Percentiles rank a stretch among this genome's conserved stretches.
These are phyloP conservation scores for Kazachstania kunashirensis DNA, from an alignment of 805 yeast genomes.

Conservation along the genomic window DNA sequence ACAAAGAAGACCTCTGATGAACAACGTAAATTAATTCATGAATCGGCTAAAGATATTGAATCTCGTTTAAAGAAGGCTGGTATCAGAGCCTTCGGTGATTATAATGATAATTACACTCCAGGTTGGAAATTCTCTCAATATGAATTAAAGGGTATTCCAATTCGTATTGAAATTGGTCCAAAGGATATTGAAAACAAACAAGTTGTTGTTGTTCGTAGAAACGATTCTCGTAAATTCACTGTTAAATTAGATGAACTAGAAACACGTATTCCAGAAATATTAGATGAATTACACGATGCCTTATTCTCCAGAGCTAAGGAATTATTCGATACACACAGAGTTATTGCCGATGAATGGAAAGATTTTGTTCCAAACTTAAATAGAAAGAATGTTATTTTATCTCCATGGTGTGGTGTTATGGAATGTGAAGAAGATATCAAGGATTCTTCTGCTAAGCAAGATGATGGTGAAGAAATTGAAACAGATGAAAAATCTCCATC, in stretches of 20 bases:
- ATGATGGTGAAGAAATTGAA: constrained; percentile 76
- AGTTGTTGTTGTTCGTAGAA: constrained; percentile 88
- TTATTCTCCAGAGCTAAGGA: constrained; percentile 72
- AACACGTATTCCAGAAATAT: constrained; percentile 56
- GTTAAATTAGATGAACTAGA: constrained; percentile 60
- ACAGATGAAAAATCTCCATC: constrained; percentile 94
- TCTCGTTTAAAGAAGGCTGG: constrained; percentile 46
- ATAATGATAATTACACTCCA: constrained; percentile 89
- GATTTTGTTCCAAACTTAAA: constrained; percentile 91
- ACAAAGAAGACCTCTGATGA: constrained; percentile 78
- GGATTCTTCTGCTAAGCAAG: constrained; percentile 70
- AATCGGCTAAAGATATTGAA: constrained; percentile 65
- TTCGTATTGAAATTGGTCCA: constrained; percentile 94
- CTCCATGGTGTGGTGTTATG: constrained; percentile 96
- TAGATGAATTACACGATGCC: constrained; percentile 73
- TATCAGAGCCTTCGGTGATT: constrained; percentile 74
- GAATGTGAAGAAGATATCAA: constrained; percentile 97
- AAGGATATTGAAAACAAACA: constrained; percentile 75
- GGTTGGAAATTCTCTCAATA: constrained; percentile 98
- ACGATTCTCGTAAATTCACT: constrained; percentile 64
- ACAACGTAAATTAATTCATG: constrained; percentile 56
- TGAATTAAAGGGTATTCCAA: constrained; percentile 92
- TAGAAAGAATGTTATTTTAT: constrained; percentile 76
- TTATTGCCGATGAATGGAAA: constrained; percentile 71
- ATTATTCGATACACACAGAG: constrained; percentile 75